Base-by-base conservation (phyloP, 208 protist genomes). In the Herpetomonas samuelpessoai region DNA sequence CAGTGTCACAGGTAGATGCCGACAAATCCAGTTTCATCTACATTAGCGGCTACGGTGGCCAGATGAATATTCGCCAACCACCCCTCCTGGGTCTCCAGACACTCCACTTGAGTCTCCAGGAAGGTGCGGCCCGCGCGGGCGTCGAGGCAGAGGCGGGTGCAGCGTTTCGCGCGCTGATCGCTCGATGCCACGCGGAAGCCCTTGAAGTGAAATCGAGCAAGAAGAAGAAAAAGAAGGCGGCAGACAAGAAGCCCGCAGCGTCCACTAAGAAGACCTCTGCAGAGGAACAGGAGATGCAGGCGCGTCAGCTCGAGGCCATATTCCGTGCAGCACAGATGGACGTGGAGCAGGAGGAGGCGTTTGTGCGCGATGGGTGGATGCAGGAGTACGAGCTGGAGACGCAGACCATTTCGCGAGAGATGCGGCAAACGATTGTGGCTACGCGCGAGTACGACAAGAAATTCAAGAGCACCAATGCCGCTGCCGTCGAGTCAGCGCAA, bases 31-130 rank as follows among this genome's bases (percentile, higher is more conserved):
- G 61, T 46, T 90, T 96, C 62, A 69, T 96, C 10, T 93, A 91
- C 74, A 68, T 96, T 48, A 89, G 79, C 59, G 89, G 86, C 16
- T 96, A 96, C 57, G 89, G 89, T 48, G 89, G 89, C 10, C 59
- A 65, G 19, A 62, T 95, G 56, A 68, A 73, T 50, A 57, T 95
- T 41, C 74, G 77, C 0, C 89, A 92, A 65, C 83, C 89, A 6
- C 74, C 72, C 7, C 29, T 92, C 21, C 68, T 91, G 24, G 67
- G 68, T 28, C 68, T 91, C 12, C 69, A 88, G 53, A 46, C 64
- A 19, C 77, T 95, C 31, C 74, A 81, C 45, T 54, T 92, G n/a
- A 60, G 31, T 24, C 67, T 93, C 12, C 65, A 78, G 58, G 89
- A 95, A 63, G 77, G 83, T 19, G 60, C 65, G 3, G 48, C 58